phyloP scores from a whole-genome alignment of 1,284 basidiomycete species.

The Boletus sp. region DNA sequence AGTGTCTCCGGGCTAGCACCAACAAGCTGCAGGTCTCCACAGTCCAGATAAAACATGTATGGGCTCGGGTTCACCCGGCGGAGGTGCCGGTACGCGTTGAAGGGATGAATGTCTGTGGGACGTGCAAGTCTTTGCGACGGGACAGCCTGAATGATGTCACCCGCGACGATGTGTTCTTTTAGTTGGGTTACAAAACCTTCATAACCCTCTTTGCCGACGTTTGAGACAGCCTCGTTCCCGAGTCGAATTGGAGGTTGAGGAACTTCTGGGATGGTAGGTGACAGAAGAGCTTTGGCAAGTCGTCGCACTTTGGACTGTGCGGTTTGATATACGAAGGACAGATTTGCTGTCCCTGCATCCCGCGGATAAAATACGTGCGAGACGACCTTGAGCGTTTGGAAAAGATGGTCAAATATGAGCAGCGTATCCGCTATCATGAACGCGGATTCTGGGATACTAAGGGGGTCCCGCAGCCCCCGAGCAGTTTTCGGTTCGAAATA shows the following conservation, averaged over 20 bases:
- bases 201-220: conserved; percentile 94
- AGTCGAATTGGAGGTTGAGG: conserved; percentile 67
- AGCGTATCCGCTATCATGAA: conserved; percentile 97
- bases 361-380: conserved; percentile 90
- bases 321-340: conserved; percentile 80
- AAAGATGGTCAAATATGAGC: conserved; percentile 97
- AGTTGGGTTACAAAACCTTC: conserved; percentile 89
- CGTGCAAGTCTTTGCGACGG: conserved; percentile 90
- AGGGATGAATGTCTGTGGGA: conserved; percentile 89
- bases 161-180: conserved; percentile 93
- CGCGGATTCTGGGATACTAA: conserved; percentile 90
- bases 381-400: conserved; percentile 92
- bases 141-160: conserved; percentile 99
- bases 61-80: conserved; percentile 96
- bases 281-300: conserved; percentile 67
- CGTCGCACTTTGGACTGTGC: conserved; percentile 77
- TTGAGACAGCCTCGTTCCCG: conserved; percentile 75
- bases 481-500: conserved; percentile 96
- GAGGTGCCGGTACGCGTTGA: conserved; percentile 94
- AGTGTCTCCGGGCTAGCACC: conserved; percentile 98
- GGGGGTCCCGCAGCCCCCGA: conserved; percentile 67
- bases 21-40: conserved; percentile 89
- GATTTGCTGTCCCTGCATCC: conserved; percentile 57
- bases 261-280: conserved; percentile 62
- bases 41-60: conserved; percentile 99